phyloP scores from a whole-genome alignment of 75 land plant species.

The Isoetes taiwanensis region DNA sequence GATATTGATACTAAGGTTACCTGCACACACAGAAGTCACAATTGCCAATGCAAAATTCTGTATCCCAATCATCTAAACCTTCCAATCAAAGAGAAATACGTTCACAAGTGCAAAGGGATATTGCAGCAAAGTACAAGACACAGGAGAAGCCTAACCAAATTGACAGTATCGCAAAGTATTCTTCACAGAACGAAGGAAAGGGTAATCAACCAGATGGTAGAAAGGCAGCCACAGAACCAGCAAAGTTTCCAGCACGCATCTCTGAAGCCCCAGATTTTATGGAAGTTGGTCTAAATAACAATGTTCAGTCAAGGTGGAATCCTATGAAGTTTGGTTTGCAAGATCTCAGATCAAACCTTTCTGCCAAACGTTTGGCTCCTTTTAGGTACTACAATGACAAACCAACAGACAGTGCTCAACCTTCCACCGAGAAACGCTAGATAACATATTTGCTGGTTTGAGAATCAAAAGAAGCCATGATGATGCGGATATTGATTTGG shows the following conservation, averaged over 20 bases:
- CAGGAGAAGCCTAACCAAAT: too few relatives aligned
- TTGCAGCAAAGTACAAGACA: slow-evolving; percentile 63
- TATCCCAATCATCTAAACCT: too few relatives aligned
- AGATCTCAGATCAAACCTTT: slow-evolving; percentile 51
- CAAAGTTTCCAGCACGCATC: background rate
- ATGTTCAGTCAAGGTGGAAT: slow-evolving; percentile 40
- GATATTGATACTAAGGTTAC: too few relatives aligned
- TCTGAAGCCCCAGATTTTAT: slow-evolving; percentile 30
- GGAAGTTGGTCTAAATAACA: slow-evolving; percentile 16
- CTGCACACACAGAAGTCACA: too few relatives aligned
- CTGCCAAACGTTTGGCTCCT: slow-evolving; percentile 50
- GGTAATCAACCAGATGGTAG: slow-evolving; percentile 14
- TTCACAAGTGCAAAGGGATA: slow-evolving; percentile 24
- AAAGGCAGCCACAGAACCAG: slow-evolving; percentile 1
- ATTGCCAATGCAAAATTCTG: too few relatives aligned
- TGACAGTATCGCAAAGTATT: too few relatives aligned
- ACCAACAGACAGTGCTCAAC: slow-evolving; percentile 12
- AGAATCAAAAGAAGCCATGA: background rate
- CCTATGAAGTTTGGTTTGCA: slow-evolving; percentile 59
- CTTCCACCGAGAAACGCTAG: slow-evolving; percentile 57
- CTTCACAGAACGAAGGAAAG: slow-evolving; percentile 40
- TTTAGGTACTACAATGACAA: slow-evolving; percentile 37
- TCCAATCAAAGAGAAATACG: slow-evolving; percentile 19
- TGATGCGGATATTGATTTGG: slow-evolving; percentile 19
- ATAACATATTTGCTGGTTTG: slow-evolving; percentile 82